Evolutionary conservation across 139 green algal genomes (phyloP), one percentile per base, ranked within the genome.

Genomic region (Axilococcus clingmanii): DNA sequence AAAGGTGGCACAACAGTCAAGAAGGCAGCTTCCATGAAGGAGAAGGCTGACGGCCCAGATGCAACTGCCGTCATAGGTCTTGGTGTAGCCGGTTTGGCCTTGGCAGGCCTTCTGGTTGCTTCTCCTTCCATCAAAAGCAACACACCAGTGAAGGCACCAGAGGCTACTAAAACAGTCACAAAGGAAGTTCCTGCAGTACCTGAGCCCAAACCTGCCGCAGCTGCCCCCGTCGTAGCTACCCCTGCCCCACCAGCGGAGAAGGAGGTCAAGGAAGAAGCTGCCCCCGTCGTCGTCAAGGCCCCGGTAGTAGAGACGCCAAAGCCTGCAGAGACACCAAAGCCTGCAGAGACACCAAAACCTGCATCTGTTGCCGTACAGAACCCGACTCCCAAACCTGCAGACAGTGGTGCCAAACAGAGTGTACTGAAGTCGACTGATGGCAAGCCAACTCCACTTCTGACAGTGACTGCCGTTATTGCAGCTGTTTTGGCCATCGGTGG

Each of bases 261-360:
- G 9, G 42, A 49, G 42, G 12, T 12, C 9, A 31, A 49, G 42
- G 42, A 38, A 38, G 33, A 38, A 38, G 12, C 12, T 38, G 9
- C 33, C 33, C 33, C 9, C 9, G n/a, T n/a, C n/a, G n/a, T n/a
- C n/a, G n/a, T n/a, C n/a, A n/a, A n/a, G n/a, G n/a, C n/a, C n/a
- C 9, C 33, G 12, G 33, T 38, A 9, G 38, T 45, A 9, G 38
- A 45, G 38, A 20, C 38, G 8, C 38, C 38, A n/a, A 45, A n/a
- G 33, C 6, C 22, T 19, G 38, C 8, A 9, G 14, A 19, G 12
- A 16, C 38, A 45, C 38, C 38, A 8, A 22, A 8, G 33, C 12
- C 16, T 22, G 12, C 16, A 24, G 16, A 45, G 38, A 8, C 38
- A 19, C 38, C 12, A n/a, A 19, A n/a, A 40, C 45, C 61, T 73